Evolutionary conservation across 2,329 filamentous ascomycete genomes (phyloP).

Genomic region (Diaporthe sp.): DNA sequence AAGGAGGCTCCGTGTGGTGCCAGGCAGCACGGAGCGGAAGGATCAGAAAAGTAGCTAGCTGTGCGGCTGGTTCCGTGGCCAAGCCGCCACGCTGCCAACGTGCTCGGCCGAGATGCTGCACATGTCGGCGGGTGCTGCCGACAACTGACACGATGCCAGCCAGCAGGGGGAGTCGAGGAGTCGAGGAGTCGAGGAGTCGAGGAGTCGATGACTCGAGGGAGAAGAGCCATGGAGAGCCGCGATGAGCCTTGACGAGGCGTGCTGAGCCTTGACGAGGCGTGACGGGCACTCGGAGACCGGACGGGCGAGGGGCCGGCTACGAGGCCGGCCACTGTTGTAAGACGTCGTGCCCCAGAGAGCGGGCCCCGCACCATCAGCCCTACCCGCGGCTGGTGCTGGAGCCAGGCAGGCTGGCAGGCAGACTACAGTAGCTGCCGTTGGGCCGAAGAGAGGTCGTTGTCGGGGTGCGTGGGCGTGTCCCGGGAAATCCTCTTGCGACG

Average conservation of each 20-base stretch:
- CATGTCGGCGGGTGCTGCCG: constrained; percentile 19
- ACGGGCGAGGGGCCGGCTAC: background rate
- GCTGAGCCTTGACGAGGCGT: background rate
- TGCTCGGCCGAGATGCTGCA: constrained; percentile 7
- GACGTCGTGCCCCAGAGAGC: background rate
- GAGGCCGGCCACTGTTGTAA: background rate
- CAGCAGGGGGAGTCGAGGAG: background rate
- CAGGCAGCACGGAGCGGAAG: background rate
- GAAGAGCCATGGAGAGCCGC: background rate
- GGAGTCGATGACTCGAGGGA: background rate
- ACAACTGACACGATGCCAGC: background rate
- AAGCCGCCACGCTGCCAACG: constrained; percentile 11
- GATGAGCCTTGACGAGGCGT: background rate
- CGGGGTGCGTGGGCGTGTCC: constrained; percentile 6
- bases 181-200: background rate
- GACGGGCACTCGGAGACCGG: background rate
- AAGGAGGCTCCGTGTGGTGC: background rate
- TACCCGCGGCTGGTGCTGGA: constrained; percentile 17
- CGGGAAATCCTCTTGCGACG: constrained; percentile 42
- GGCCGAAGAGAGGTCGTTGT: background rate
- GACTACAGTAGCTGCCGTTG: constrained; percentile 2
- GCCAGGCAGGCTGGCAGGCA: background rate
- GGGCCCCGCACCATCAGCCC: constrained; percentile 24
- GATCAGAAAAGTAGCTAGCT: background rate
- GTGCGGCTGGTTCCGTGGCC: constrained; percentile 23